Conservation (phyloP, 1,284 basidiomycete genomes). For the Ceratobasidium sp. region DNA sequence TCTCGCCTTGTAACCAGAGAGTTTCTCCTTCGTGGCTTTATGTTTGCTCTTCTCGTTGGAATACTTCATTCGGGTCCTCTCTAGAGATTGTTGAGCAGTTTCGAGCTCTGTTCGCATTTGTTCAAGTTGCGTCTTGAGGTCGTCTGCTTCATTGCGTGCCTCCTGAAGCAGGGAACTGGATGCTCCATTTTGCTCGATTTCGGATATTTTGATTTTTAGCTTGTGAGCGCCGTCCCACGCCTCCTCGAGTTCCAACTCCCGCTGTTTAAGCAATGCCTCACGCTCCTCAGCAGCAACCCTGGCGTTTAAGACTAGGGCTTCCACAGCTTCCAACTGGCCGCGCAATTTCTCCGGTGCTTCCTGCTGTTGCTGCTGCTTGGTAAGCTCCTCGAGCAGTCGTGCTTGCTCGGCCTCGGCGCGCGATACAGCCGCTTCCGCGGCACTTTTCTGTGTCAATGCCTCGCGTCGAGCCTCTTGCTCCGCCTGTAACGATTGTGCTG, state of each 20-base stretch:
- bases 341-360: constrained; percentile 3
- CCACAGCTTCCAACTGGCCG: background rate
- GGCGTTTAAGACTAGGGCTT: background rate
- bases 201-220: constrained; percentile 12
- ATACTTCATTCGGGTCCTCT: constrained; percentile 25
- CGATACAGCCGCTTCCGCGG: constrained; percentile 22
- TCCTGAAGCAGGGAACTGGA: background rate
- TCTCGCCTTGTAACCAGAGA: constrained; percentile 18
- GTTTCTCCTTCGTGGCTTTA: constrained; percentile 31
- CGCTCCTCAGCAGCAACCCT: background rate
- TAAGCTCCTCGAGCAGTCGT: constrained; percentile 19
- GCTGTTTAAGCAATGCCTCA: constrained; percentile 9
- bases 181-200: background rate
- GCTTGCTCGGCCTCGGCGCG: constrained; percentile 36
- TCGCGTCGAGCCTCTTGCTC: constrained; percentile 30
- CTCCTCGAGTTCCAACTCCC: constrained; percentile 31
- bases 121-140: background rate
- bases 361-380: background rate
- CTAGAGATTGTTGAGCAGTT: background rate
- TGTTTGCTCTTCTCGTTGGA: constrained; percentile 17
- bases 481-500: background rate
- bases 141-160: constrained; percentile 6
- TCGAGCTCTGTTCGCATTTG: constrained; percentile 8
- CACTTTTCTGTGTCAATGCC: constrained; percentile 37
- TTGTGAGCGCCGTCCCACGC: constrained; percentile 27